Conservation (phyloP, 2,329 filamentous ascomycete genomes). For the Aspergillus ochraceoroseus region DNA sequence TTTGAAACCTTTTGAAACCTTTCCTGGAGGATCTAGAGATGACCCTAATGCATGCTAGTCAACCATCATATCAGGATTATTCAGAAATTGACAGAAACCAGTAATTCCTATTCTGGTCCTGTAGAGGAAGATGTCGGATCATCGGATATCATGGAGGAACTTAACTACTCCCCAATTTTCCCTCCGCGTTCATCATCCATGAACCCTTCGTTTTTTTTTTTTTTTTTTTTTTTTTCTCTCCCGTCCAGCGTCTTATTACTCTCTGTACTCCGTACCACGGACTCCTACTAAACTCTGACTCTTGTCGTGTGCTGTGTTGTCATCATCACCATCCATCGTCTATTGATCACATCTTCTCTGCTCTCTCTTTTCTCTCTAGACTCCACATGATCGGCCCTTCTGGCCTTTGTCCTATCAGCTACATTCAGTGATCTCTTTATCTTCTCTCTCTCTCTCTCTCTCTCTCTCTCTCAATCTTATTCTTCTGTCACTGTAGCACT, state of each 20-base stretch:
- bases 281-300: neutral
- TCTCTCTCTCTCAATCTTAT: constrained; percentile 5
- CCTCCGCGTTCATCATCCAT: constrained; percentile 17
- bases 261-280: neutral
- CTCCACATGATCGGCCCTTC: constrained; percentile 19
- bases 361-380: neutral
- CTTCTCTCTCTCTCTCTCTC: constrained; percentile 6
- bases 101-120: too few relatives aligned
- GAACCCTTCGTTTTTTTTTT: constrained; percentile 9
- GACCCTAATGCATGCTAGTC: too few relatives aligned
- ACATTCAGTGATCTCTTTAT: constrained; percentile 12
- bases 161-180: constrained; percentile 7
- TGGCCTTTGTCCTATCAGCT: constrained; percentile 12
- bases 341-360: too few relatives aligned
- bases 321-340: too few relatives aligned
- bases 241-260: constrained; percentile 1
- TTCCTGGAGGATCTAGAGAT: too few relatives aligned
- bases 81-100: too few relatives aligned
- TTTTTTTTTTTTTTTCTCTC: constrained; percentile 6
- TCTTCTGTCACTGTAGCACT: constrained; percentile 2
- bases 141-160: constrained; percentile 12
- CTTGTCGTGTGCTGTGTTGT: constrained; percentile 7
- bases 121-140: too few relatives aligned
- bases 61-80: too few relatives aligned
- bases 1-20: too few relatives aligned